phyloP scores from a whole-genome alignment of 129 eudicot genomes.

The Artemisia annua region DNA sequence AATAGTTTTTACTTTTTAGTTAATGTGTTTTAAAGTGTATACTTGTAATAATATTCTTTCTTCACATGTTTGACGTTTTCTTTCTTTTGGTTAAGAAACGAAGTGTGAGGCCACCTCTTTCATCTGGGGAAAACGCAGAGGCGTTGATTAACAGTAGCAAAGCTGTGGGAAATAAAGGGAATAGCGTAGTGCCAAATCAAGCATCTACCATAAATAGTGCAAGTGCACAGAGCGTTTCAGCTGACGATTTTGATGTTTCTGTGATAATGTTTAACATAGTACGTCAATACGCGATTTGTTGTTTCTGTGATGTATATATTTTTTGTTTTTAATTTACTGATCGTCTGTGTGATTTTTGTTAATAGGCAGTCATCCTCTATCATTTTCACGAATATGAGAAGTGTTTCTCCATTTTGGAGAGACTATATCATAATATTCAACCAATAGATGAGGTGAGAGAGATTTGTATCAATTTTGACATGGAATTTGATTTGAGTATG shows the following conservation, averaged over 20 bases:
- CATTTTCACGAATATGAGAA: constrained; percentile 75
- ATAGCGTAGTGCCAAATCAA: constrained; percentile 31
- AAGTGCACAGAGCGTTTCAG: constrained; percentile 41
- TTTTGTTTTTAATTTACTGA: background rate
- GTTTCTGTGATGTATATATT: background rate
- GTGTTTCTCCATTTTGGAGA: constrained; percentile 66
- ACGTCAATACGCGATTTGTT: constrained; percentile 37
- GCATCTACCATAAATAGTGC: constrained; percentile 31
- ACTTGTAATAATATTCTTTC: background rate
- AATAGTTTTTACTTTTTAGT: background rate
- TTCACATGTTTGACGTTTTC: constrained; percentile 20
- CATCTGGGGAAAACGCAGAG: constrained; percentile 60
- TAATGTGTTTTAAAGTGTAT: background rate
- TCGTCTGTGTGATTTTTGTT: constrained; percentile 20
- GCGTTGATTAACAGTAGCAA: constrained; percentile 44
- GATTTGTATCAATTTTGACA: background rate
- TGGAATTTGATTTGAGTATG: background rate
- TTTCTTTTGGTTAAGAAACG: constrained; percentile 43
- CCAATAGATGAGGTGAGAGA: constrained; percentile 79
- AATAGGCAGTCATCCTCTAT: constrained; percentile 74
- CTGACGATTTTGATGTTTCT: constrained; percentile 68
- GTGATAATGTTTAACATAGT: constrained; percentile 71
- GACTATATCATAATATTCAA: constrained; percentile 75
- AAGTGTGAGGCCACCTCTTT: constrained; percentile 67
- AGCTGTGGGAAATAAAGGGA: constrained; percentile 39